phyloP scores from a whole-genome alignment of 805 yeast species.

The Nakazawaea wickerhamii region DNA sequence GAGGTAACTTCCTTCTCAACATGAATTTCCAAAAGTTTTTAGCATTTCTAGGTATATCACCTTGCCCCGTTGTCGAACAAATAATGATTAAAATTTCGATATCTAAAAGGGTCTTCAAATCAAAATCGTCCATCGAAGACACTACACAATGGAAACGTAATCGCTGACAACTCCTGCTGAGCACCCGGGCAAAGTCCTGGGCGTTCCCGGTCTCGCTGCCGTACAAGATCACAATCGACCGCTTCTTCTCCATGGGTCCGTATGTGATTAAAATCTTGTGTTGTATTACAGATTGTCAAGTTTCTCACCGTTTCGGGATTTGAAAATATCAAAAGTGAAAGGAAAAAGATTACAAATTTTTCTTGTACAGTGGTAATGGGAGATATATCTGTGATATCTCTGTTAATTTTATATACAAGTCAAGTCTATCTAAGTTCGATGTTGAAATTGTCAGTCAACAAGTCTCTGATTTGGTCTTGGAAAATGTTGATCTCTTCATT shows the following conservation, averaged over 20 bases:
- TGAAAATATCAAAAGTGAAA: too few relatives aligned
- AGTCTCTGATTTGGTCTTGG: constrained; percentile 59
- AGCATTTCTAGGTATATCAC: constrained; percentile 81
- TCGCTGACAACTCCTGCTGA: constrained; percentile 52
- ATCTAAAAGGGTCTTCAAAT: constrained; percentile 46
- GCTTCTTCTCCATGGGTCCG: constrained; percentile 12
- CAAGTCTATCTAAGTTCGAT: constrained; percentile 34
- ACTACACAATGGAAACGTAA: constrained; percentile 44
- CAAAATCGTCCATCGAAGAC: constrained; percentile 54
- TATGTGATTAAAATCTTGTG: constrained; percentile 1
- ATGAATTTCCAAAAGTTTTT: constrained; percentile 70
- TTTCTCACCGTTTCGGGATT: not conserved
- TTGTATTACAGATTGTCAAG: not conserved
- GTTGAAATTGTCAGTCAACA: constrained; percentile 44
- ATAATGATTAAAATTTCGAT: constrained; percentile 47
- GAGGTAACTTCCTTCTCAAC: constrained; percentile 57
- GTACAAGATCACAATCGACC: constrained; percentile 57
- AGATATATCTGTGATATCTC: not conserved
- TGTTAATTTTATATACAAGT: not conserved
- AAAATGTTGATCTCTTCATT: constrained; percentile 76
- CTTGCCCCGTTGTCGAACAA: constrained; percentile 94
- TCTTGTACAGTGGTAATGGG: not conserved
- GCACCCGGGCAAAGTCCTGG: constrained; percentile 70
- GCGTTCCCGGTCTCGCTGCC: constrained; percentile 95
- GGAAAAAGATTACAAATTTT: not conserved